Conservation (phyloP, 352 stramenopile genomes). For the Pythium dissotocum region DNA sequence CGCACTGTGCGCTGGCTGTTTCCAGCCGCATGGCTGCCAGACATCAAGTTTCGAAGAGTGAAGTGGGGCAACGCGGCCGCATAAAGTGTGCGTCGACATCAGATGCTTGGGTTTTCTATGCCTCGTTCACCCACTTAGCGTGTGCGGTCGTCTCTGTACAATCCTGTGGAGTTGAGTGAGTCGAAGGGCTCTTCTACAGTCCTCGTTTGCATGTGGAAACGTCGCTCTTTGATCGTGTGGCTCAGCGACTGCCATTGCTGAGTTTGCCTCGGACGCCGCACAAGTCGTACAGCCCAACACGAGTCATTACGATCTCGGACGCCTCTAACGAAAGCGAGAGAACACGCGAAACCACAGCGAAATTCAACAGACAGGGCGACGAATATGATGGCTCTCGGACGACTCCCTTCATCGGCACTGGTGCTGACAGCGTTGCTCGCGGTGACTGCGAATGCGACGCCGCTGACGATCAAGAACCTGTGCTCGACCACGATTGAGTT, state of each 20-base stretch:
- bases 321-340: not conserved
- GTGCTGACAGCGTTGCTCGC: conserved; percentile 35
- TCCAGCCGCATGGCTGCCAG: not conserved
- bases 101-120: not conserved
- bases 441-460: conserved; percentile 21
- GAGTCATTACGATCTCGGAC: not conserved
- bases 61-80: no score
- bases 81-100: not conserved
- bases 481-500: conserved; percentile 47
- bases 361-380: not conserved
- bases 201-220: not conserved
- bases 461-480: conserved; percentile 50
- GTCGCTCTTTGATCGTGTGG: not conserved
- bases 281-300: not conserved
- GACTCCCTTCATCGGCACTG: not conserved
- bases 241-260: not conserved
- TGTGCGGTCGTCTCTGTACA: not conserved
- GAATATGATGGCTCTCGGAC: conserved; percentile 15
- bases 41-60: not conserved
- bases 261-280: not conserved
- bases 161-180: not conserved
- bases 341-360: not conserved
- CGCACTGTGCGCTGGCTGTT: not conserved
- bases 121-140: not conserved
- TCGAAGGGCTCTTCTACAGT: not conserved